These are phyloP conservation scores for Ophiocordyceps sinensis DNA, from an alignment of 2,329 filamentous ascomycete species.

Conservation along the genomic window DNA sequence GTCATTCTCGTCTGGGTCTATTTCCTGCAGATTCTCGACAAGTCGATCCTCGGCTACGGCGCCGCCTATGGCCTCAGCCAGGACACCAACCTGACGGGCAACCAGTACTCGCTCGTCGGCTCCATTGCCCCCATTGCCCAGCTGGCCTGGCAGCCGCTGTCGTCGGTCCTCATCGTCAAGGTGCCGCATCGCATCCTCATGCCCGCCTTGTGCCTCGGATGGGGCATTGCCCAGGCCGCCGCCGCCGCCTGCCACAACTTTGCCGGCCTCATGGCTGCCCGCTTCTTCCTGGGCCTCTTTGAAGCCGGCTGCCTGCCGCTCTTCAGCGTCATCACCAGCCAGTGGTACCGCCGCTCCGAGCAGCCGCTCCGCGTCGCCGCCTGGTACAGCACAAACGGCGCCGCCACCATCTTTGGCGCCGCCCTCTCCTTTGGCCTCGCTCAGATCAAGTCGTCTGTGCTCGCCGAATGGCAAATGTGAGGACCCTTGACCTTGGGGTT, in stretches of 20 bases:
- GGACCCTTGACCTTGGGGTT: neutral
- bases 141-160: slow-evolving; percentile 46
- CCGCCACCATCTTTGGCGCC: slow-evolving; percentile 41
- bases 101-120: slow-evolving; percentile 41
- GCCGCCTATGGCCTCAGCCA: slow-evolving; percentile 38
- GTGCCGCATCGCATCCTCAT: slow-evolving; percentile 45
- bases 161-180: slow-evolving; percentile 44
- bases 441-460: slow-evolving; percentile 25
- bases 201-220: slow-evolving; percentile 30
- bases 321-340: slow-evolving; percentile 30
- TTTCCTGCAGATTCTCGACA: slow-evolving; percentile 45
- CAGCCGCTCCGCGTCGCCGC: slow-evolving; percentile 47
- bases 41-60: slow-evolving; percentile 40
- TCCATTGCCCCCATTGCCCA: slow-evolving; percentile 46
- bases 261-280: slow-evolving; percentile 29
- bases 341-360: slow-evolving; percentile 36
- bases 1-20: slow-evolving; percentile 41
- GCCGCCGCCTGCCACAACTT: slow-evolving; percentile 35
- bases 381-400: slow-evolving; percentile 52
- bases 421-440: slow-evolving; percentile 41
- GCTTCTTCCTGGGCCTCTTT: slow-evolving; percentile 31
- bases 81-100: slow-evolving; percentile 34
- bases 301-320: slow-evolving; percentile 38
- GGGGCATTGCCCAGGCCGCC: slow-evolving; percentile 26
- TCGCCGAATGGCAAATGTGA: slow-evolving; percentile 11